A percentile compares a stretch with the other conserved stretches of the same genome.
Evolutionary conservation across 2,329 filamentous ascomycete genomes (phyloP).

Genomic region (Penicillium verrucosum): DNA sequence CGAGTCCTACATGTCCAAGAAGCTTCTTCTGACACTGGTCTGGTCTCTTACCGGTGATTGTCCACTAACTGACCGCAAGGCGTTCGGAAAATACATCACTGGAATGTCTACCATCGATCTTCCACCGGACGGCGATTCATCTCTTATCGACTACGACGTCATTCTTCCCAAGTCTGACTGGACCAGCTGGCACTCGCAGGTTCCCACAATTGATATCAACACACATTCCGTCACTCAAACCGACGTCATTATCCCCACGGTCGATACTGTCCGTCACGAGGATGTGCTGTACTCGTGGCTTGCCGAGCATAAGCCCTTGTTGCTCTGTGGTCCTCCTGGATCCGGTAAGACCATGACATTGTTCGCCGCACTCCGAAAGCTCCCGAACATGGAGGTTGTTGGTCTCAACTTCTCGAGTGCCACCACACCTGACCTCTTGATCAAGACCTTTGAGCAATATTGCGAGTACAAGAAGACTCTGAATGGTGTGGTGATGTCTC

Average conservation of each 20-base stretch:
- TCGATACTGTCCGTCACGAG: slow-evolving; percentile 96
- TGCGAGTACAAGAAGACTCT: slow-evolving; percentile 99
- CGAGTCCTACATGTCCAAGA: slow-evolving; percentile 87
- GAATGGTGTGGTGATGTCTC: slow-evolving; percentile 91
- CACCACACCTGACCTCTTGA: slow-evolving; percentile 92
- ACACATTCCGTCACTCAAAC: slow-evolving; percentile 98
- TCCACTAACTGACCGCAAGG: slow-evolving; percentile 78
- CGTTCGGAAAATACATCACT: slow-evolving; percentile 80
- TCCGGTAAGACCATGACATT: slow-evolving; percentile 99
- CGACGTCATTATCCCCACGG: slow-evolving; percentile 94
- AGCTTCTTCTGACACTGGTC: slow-evolving; percentile 83
- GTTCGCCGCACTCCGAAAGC: slow-evolving; percentile 92
- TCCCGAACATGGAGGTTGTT: slow-evolving; percentile 98
- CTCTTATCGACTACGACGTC: slow-evolving; percentile 93
- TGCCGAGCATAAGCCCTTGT: slow-evolving; percentile 92
- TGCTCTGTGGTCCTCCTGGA: slow-evolving; percentile 94
- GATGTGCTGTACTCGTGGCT: slow-evolving; percentile 99
- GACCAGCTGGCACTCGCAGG: slow-evolving; percentile 90
- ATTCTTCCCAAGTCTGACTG: slow-evolving; percentile 82
- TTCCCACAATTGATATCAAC: slow-evolving; percentile 92
- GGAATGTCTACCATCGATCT: slow-evolving; percentile 82
- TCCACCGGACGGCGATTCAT: slow-evolving; percentile 71
- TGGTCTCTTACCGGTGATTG: slow-evolving; percentile 98
- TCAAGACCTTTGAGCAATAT: slow-evolving; percentile 99
- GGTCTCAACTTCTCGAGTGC: slow-evolving; percentile 99